Percentiles rank a stretch among this genome's conserved stretches.
These are phyloP conservation scores for Albophoma yamanashiensis DNA, from an alignment of 2,329 filamentous ascomycete genomes.

Conservation along the genomic window DNA sequence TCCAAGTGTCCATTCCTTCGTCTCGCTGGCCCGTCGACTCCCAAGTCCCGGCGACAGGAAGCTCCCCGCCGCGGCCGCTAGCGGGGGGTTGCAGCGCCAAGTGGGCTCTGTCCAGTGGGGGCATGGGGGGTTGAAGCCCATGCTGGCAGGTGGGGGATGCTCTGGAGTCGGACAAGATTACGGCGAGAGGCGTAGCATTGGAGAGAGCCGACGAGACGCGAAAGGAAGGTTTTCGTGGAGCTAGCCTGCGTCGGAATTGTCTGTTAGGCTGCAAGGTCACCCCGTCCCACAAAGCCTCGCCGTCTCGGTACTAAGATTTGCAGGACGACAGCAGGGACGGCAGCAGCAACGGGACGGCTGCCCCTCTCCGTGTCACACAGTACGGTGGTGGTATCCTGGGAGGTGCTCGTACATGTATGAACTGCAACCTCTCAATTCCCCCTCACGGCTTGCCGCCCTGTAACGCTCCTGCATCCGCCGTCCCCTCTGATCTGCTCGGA, in stretches of 20 bases:
- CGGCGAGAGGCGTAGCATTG: not conserved
- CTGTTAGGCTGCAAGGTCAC: not conserved
- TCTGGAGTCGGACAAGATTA: not conserved
- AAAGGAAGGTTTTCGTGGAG: not conserved
- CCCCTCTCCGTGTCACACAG: not conserved
- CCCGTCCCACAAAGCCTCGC: not conserved
- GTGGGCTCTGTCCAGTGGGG: not conserved
- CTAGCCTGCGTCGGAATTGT: not conserved
- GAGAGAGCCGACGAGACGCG: not conserved
- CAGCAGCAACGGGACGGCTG: not conserved
- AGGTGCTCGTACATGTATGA: too few species aligned
- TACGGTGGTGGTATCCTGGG: too few species aligned
- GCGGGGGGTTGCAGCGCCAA: not conserved
- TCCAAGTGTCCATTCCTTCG: not conserved
- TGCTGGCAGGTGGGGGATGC: not conserved
- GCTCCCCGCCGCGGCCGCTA: not conserved
- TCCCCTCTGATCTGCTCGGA: not conserved
- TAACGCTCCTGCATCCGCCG: not conserved
- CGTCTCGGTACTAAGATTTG: not conserved
- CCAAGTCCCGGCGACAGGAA: not conserved
- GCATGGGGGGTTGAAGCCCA: too few species aligned
- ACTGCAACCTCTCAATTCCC: not conserved
- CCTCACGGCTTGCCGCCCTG: not conserved
- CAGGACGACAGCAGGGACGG: too few species aligned
- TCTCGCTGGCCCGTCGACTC: not conserved